Base-by-base conservation (phyloP, 2,329 filamentous ascomycete species). In the Gnomoniopsis smithogilvyi region DNA sequence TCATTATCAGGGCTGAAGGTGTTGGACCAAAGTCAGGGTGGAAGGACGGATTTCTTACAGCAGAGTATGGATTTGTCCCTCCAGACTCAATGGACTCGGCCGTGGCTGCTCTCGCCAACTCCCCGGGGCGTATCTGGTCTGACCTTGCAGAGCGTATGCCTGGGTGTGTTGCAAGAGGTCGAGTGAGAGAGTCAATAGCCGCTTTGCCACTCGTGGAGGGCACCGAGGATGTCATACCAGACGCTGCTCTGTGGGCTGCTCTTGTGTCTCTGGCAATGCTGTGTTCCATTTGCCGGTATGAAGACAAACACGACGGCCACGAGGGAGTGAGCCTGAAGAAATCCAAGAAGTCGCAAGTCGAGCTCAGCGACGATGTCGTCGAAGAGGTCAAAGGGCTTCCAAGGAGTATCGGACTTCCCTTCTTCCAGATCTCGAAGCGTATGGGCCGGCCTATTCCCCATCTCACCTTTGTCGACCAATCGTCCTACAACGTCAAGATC, bases 71-170 rank as follows among this genome's bases (percentile, higher is more conserved):
- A 0, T 82, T 83, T 60, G 79, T 77, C 21, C 78, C 80, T 0
- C 74, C 75, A 1, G 79, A 83, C 61, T 77, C 79, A 14, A 78
- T 80, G 61, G 80, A 79, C 58, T 71, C 80, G 0, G 74, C 75
- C 1, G 55, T 57, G 10, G 77, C 74, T 3, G 79, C 78, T 6
- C 71, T 76, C 17, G 76, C 74, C 33, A 76, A 72, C 61, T 80
- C 78, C 0, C 79, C 79, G 0, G 80, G 80, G 0, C 71, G 80
- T n/a, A 74, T 82, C 17, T 84, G 81, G 80, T 78, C 78, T 3
- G 80, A 82, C 61, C 71, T 83, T 0, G 80, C 78, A 58, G 79
- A 81, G 65, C 71, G 80, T 2, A 82, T 83, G 76, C 80, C 80
- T 0, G 80, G 80, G 0, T 80, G 78, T 49, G 74, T 80, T 1